Percentiles rank a stretch among this genome's conserved stretches.
phyloP scores from a whole-genome alignment of 495 filamentous ascomycete genomes.

The Cercophora sp. region DNA sequence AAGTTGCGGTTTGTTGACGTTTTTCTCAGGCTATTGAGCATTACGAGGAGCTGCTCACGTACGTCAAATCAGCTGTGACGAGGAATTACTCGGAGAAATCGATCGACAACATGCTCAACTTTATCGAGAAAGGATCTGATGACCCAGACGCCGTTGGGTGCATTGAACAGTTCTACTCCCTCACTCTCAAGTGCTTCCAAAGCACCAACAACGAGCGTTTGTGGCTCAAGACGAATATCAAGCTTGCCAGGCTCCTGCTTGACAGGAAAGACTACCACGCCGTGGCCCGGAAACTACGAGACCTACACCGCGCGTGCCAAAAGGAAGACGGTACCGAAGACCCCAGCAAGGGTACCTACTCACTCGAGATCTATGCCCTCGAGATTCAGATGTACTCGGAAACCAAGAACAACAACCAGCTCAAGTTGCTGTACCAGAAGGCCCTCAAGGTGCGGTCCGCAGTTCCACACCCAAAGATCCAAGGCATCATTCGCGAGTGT shows the following conservation, averaged over 20 bases:
- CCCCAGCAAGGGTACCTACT: slow-evolving; percentile 92
- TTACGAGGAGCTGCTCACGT: slow-evolving; percentile 91
- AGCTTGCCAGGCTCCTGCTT: slow-evolving; percentile 84
- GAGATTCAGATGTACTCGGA: slow-evolving; percentile 99
- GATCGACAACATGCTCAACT: slow-evolving; percentile 99
- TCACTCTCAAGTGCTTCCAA: slow-evolving; percentile 90
- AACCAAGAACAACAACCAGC: slow-evolving; percentile 92
- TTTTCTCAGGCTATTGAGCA: slow-evolving; percentile 78
- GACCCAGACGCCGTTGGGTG: slow-evolving; percentile 69
- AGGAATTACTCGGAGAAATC: slow-evolving; percentile 99
- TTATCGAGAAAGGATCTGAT: slow-evolving; percentile 89
- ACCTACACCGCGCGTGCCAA: slow-evolving; percentile 87
- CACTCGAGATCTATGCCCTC: slow-evolving; percentile 90
- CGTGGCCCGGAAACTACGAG: slow-evolving; percentile 77
- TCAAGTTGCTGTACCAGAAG: slow-evolving; percentile 88
- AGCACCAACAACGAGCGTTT: slow-evolving; percentile 95
- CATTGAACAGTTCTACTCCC: slow-evolving; percentile 94
- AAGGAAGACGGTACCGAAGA: slow-evolving; percentile 87
- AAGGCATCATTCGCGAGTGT: slow-evolving; percentile 98
- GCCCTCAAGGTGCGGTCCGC: slow-evolving; percentile 89
- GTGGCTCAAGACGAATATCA: slow-evolving; percentile 98
- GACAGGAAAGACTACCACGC: slow-evolving; percentile 83
- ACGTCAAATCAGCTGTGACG: slow-evolving; percentile 94
- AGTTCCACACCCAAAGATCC: slow-evolving; percentile 96
- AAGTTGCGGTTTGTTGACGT: not conserved